Evolutionary conservation across 192 early-diverging fungal species (phyloP), one percentile per base, ranked within the genome.

Genomic region (Coemansia sp.): DNA sequence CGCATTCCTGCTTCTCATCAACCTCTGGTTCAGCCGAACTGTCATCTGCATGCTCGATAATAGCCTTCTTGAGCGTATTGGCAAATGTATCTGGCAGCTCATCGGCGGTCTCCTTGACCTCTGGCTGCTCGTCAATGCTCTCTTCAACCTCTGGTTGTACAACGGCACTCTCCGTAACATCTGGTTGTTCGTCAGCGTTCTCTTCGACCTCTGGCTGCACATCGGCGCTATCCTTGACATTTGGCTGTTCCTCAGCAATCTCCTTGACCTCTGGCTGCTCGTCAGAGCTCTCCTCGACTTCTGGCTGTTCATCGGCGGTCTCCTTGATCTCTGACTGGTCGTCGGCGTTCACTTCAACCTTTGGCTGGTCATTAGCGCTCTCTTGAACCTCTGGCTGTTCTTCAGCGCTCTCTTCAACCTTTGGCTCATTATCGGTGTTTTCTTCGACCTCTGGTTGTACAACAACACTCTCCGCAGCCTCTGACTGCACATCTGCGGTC

Each of bases 51-150:
- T 56, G 27, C 27, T 27, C 54, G 17, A 29, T 35, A 32, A 56
- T 56, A 3, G 54, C 54, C 54, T 56, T 56, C 17, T 63, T 63
- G 53, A 63, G 38, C 6, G 53, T 51, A 12, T 55, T 43, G 5
- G 62, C 51, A 56, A 55, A 63, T n/a, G 62, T 45, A n/a, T 63
- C 51, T 14, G 50, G 41, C 10, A 39, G n/a, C 37, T 43, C 62
- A 5, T 38, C 3, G 3, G 25, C 15, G 8, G 39, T 2, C 9
- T 37, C 48, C 0, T 38, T 9, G 37, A 38, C 37, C 15, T 32
- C 6, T 32, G 29, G 29, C 29, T 6, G 29, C 29, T 32, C 29
- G 5, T 32, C 29, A 32, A 1, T 0, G 25, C 25, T 27, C 25
- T 2, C 25, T 27, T 27, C 5, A 0, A 5, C 25, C 1, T 27